Evolutionary conservation across 768 basidiomycete species (phyloP).

Genomic region (Lactarius sp.): DNA sequence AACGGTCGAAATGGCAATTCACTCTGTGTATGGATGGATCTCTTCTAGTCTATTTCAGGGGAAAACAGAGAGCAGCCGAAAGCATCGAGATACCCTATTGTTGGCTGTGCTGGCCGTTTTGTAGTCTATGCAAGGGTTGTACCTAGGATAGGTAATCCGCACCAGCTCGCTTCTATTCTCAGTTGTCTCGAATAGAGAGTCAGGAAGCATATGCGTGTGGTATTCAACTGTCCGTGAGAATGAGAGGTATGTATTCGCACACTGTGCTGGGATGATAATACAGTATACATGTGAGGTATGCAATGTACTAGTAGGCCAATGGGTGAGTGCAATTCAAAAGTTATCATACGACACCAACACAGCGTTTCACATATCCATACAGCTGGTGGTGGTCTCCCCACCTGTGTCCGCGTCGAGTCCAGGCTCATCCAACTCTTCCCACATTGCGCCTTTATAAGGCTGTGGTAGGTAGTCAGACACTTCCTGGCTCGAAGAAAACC

Average conservation of each 20-base stretch:
- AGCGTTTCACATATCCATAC: not conserved
- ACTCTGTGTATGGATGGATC: not conserved
- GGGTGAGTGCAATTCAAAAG: slow-evolving; percentile 11
- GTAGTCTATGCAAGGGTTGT: not conserved
- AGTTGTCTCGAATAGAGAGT: not conserved
- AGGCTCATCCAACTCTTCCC: slow-evolving; percentile 20
- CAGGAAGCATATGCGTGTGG: not conserved
- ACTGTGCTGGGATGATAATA: slow-evolving; percentile 12
- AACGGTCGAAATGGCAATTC: not conserved
- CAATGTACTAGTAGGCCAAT: slow-evolving; percentile 10
- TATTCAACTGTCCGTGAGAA: not conserved
- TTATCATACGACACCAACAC: not conserved
- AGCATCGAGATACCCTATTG: not conserved
- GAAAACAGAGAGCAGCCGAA: not conserved
- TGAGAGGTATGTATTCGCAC: slow-evolving; percentile 6
- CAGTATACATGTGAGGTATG: slow-evolving; percentile 25
- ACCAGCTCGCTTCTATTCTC: not conserved
- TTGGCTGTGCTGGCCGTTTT: not conserved
- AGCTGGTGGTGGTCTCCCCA: not conserved
- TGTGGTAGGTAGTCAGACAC: slow-evolving; percentile 26
- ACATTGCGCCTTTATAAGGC: slow-evolving; percentile 9
- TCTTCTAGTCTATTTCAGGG: not conserved
- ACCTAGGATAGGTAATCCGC: not conserved
- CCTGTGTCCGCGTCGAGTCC: slow-evolving; percentile 7
- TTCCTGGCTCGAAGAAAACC: slow-evolving; percentile 22